Conservation (phyloP, 345 rosid genomes). For the Gossypium longicalyx region DNA sequence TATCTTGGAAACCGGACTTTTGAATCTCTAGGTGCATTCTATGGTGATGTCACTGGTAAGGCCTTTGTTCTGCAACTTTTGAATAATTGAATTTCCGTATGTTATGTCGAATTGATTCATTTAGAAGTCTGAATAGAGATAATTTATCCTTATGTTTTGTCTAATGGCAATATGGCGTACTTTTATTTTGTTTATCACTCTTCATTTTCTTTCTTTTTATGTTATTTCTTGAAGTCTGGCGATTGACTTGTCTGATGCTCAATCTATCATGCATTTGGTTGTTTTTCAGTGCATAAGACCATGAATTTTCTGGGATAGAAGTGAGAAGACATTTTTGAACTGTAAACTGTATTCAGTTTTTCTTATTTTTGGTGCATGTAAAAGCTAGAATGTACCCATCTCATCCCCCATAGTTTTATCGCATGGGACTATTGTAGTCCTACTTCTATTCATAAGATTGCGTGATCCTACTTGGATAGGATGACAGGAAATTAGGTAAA, state of each 20-base stretch:
- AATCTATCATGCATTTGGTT: background rate
- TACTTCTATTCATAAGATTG: constrained; percentile 2
- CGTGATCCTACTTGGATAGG: background rate
- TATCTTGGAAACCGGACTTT: constrained; percentile 70
- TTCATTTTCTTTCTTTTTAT: background rate
- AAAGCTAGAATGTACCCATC: background rate
- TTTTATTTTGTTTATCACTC: background rate
- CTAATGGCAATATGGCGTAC: background rate
- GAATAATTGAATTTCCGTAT: background rate
- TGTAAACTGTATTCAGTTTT: background rate
- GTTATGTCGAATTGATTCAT: background rate
- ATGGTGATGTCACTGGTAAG: constrained; percentile 67
- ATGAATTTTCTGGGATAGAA: background rate
- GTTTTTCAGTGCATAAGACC: background rate
- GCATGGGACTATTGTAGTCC: background rate
- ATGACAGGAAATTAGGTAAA: background rate
- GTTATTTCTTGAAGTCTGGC: background rate
- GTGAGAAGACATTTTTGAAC: background rate
- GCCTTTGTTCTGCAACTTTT: background rate
- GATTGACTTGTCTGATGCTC: background rate
- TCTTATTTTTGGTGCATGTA: background rate
- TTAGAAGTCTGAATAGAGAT: background rate
- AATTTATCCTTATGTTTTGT: background rate
- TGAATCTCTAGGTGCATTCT: constrained; percentile 68
- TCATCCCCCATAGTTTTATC: background rate